Conservation (phyloP, 2,329 filamentous ascomycete species). For the Thelonectria olida region DNA sequence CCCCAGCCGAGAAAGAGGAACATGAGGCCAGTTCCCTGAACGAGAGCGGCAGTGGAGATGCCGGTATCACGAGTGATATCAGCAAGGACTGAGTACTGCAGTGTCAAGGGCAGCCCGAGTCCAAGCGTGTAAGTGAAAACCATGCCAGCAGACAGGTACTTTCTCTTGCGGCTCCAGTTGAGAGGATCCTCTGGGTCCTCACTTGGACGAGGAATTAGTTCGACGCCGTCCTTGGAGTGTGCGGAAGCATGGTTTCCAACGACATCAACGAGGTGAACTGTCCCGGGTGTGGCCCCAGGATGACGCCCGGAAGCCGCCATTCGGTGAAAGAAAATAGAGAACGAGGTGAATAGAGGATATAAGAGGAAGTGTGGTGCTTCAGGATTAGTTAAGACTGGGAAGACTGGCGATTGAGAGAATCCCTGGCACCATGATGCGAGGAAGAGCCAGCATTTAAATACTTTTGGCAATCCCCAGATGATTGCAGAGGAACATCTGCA, state of each 20-base stretch:
- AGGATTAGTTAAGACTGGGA: neutral
- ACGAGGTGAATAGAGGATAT: neutral
- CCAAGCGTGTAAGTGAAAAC: slow-evolving; percentile 34
- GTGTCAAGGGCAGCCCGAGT: neutral
- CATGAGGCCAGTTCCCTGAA: slow-evolving; percentile 44
- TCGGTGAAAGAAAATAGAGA: neutral
- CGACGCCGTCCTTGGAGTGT: neutral
- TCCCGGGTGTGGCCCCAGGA: neutral
- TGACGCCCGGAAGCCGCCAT: neutral
- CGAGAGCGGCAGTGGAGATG: slow-evolving; percentile 29
- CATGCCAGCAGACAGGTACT: slow-evolving; percentile 32
- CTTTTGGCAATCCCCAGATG: neutral
- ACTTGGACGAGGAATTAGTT: slow-evolving; percentile 35
- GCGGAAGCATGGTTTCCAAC: neutral
- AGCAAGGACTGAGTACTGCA: neutral
- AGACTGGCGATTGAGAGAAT: neutral
- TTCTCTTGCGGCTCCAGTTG: slow-evolving; percentile 37
- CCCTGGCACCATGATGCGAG: neutral
- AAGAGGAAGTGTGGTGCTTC: neutral
- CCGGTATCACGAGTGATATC: neutral
- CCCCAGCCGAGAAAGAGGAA: slow-evolving; percentile 48
- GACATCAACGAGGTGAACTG: slow-evolving; percentile 11
- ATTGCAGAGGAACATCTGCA: neutral
- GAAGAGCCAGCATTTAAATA: neutral
- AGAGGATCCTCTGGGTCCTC: slow-evolving; percentile 40